A percentile compares a stretch with the other conserved stretches of the same genome.
These are phyloP conservation scores for Gonapodya sp. DNA, from an alignment of 192 early-diverging fungal species.

Conservation along the genomic window DNA sequence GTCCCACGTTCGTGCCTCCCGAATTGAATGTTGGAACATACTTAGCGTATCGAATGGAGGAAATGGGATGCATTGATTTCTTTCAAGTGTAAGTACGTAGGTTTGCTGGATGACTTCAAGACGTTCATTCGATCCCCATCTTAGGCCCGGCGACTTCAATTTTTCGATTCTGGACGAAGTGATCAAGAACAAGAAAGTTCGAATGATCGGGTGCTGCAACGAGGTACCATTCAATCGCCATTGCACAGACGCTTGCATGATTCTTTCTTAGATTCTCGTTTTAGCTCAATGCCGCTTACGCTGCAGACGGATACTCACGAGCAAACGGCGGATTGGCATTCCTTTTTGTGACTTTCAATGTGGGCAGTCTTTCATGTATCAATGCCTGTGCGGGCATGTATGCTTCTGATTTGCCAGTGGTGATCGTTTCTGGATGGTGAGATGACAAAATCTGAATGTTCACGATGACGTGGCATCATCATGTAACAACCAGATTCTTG, in stretches of 20 bases:
- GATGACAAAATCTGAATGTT: too few species aligned
- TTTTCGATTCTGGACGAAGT: background rate
- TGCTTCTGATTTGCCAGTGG: background rate
- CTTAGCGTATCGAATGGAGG: background rate
- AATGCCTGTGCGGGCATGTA: background rate
- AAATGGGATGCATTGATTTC: background rate
- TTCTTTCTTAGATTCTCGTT: too few species aligned
- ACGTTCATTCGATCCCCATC: too few species aligned
- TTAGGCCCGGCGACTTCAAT: background rate
- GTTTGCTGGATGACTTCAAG: too few species aligned
- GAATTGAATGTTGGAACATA: background rate
- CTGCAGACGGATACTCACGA: background rate
- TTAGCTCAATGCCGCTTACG: background rate
- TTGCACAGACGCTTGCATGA: too few species aligned
- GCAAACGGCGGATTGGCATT: background rate
- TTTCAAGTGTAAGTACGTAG: background rate
- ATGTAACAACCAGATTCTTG: background rate
- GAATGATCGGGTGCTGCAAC: background rate
- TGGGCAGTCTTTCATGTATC: background rate
- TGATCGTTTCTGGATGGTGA: constrained; percentile 1
- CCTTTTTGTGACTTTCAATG: background rate
- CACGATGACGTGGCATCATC: too few species aligned
- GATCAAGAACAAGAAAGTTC: background rate
- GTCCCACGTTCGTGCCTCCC: background rate
- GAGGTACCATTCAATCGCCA: background rate